Evolutionary conservation across 169 alveolate species (phyloP).

Genomic region (Plasmodium adleri): DNA sequence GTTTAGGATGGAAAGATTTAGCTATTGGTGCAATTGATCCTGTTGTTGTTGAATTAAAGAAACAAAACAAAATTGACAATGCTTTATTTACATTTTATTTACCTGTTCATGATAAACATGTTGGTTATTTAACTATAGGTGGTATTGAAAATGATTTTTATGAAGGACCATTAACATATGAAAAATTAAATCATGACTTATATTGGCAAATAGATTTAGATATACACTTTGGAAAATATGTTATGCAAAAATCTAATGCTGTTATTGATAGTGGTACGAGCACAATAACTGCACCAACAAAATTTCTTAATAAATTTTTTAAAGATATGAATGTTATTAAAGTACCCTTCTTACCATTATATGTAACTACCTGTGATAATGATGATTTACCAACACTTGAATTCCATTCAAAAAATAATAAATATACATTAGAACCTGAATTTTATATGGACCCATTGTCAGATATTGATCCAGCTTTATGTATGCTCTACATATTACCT

Average conservation of each 20-base stretch:
- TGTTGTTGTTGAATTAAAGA: slow-evolving; percentile 54
- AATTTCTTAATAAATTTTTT: slow-evolving; percentile 35
- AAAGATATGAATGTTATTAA: slow-evolving; percentile 11
- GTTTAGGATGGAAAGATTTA: slow-evolving; percentile 79
- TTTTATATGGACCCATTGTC: slow-evolving; percentile 24
- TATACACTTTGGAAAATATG: slow-evolving; percentile 23
- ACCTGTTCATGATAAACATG: slow-evolving; percentile 16
- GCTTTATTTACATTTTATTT: slow-evolving; percentile 65
- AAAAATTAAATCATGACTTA: slow-evolving; percentile 61
- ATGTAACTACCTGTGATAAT: slow-evolving; percentile 35
- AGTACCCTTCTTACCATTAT: slow-evolving; percentile 64
- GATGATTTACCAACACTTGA: slow-evolving; percentile 25
- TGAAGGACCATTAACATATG: slow-evolving; percentile 52
- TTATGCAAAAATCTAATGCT: slow-evolving; percentile 27
- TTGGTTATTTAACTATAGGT: slow-evolving; percentile 69
- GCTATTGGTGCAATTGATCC: slow-evolving; percentile 52
- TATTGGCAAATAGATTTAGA: slow-evolving; percentile 67
- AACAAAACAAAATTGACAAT: slow-evolving; percentile 42
- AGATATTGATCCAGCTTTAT: slow-evolving; percentile 21
- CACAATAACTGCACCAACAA: slow-evolving; percentile 52
- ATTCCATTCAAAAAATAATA: slow-evolving; percentile 22
- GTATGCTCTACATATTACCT: slow-evolving; percentile 24
- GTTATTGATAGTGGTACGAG: slow-evolving; percentile 75
- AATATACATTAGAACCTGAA: slow-evolving; percentile 66
- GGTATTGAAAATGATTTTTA: slow-evolving; percentile 68